Evolutionary conservation across 1,139 yeast genomes (phyloP), one percentile per base, ranked within the genome.

Genomic region (Arxiozyma heterogenica): DNA sequence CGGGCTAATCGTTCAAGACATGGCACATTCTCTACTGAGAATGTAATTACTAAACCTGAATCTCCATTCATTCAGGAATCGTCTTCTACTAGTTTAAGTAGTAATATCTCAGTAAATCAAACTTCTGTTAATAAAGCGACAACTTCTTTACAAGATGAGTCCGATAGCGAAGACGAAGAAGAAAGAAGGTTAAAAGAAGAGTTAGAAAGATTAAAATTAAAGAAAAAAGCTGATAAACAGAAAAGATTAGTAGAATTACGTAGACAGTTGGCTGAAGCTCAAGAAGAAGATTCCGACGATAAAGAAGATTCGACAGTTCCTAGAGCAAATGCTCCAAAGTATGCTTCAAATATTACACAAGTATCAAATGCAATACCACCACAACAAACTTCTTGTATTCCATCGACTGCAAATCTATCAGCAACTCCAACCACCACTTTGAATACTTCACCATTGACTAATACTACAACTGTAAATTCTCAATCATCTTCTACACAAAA

Each of bases 151-250:
- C 47, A 45, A 34, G 59, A 52, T 41, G 64, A 64, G 45, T 64
- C 60, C 22, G 68, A 61, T 18, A 52, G 50, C 30, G 74, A 68
- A 27, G 72, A 70, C 50, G 76, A 71, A 51, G 75, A 71, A 45
- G 75, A 71, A 41, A 73, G 65, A 50, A 68, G 67, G 54, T 64
- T 68, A 34, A 71, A 69, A 47, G 65, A 66, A 46, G 66, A 66
- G 48, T 54, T 75, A 51, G 63, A 73, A 53, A 53, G 54, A 41
- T 54, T 57, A 86, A 87, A 69, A 80, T 83, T 84, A 84, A 81
- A 57, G 82, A 81, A 66, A 67, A 76, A 63, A 59, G 67, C 62
- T 61, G 75, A 64, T 59, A 73, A 57, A 71, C 74, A 62, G 58
- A 69, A 57, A 57, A 63, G 64, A 60, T 63, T 64, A 47, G 66